These are phyloP conservation scores for Grigorovia yakushimaensis DNA, from an alignment of 805 yeast genomes.

Conservation along the genomic window DNA sequence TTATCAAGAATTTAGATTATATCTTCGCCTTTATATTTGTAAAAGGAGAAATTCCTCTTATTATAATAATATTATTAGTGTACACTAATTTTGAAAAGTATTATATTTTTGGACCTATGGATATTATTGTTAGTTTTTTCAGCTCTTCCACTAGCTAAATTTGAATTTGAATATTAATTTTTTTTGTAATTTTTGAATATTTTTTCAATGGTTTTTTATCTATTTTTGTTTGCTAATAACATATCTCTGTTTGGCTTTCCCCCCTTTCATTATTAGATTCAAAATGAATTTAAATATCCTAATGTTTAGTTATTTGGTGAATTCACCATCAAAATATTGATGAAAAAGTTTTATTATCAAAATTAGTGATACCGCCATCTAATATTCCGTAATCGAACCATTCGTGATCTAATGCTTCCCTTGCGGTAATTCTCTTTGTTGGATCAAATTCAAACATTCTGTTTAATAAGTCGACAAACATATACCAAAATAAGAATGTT, in stretches of 20 bases:
- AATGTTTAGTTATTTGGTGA: not conserved
- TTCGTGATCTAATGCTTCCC: constrained; percentile 68
- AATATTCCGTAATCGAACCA: constrained; percentile 63
- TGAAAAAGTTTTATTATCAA: constrained; percentile 6
- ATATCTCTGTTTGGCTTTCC: not conserved
- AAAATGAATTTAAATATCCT: too few relatives aligned
- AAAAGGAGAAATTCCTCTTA: too few relatives aligned
- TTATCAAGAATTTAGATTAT: not conserved
- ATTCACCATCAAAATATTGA: not conserved
- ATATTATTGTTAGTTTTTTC: not conserved
- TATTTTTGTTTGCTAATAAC: not conserved
- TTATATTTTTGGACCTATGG: not conserved
- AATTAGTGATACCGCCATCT: constrained; percentile 40
- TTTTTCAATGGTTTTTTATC: not conserved
- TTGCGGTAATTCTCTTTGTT: constrained; percentile 58
- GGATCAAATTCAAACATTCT: constrained; percentile 67
- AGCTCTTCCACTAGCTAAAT: not conserved
- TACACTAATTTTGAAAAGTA: not conserved
- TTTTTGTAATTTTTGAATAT: not conserved
- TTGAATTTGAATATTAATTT: not conserved
- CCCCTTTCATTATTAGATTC: too few relatives aligned
- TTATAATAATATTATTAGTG: too few relatives aligned
- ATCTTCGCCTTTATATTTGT: too few relatives aligned
- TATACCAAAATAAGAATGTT: constrained; percentile 74
- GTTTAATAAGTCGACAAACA: constrained; percentile 60